These are phyloP conservation scores for Boletus subluridellus DNA, from an alignment of 1,284 basidiomycete genomes.

Conservation along the genomic window DNA sequence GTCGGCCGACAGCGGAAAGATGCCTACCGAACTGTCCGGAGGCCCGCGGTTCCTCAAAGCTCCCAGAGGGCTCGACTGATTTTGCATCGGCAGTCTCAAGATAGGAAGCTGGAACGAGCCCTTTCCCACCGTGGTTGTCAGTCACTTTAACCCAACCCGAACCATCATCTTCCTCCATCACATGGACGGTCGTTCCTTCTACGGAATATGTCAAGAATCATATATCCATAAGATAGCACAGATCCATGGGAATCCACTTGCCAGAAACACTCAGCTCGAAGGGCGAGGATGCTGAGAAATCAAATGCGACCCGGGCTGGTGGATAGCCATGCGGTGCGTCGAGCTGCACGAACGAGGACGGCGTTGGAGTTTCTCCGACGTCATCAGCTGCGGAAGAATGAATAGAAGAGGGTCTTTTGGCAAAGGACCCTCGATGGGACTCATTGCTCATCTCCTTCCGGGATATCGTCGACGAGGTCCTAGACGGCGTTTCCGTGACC, in stretches of 20 bases:
- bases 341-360: slow-evolving; percentile 53
- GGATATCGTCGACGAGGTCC: slow-evolving; percentile 34
- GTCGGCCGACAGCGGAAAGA: background rate
- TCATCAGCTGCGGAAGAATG: slow-evolving; percentile 17
- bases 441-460: slow-evolving; percentile 27
- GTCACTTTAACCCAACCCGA: slow-evolving; percentile 83
- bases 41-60: slow-evolving; percentile 24
- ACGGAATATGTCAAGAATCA: slow-evolving; percentile 17
- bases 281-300: slow-evolving; percentile 67
- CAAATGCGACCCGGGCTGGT: slow-evolving; percentile 63
- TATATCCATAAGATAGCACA: slow-evolving; percentile 5
- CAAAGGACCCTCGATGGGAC: slow-evolving; percentile 6
- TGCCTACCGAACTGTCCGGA: slow-evolving; percentile 49
- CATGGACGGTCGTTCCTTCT: slow-evolving; percentile 60
- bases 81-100: slow-evolving; percentile 43
- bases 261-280: slow-evolving; percentile 70
- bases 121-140: slow-evolving; percentile 54
- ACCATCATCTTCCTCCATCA: slow-evolving; percentile 75
- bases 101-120: slow-evolving; percentile 78
- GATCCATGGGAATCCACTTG: slow-evolving; percentile 32
- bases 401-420: slow-evolving; percentile 6
- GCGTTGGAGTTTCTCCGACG: slow-evolving; percentile 40
- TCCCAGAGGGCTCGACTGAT: slow-evolving; percentile 15
- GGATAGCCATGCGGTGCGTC: slow-evolving; percentile 38
- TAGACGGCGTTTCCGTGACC: slow-evolving; percentile 26